Base-by-base conservation (phyloP, 805 yeast species). In the Kurtzmaniella cleridarum region DNA sequence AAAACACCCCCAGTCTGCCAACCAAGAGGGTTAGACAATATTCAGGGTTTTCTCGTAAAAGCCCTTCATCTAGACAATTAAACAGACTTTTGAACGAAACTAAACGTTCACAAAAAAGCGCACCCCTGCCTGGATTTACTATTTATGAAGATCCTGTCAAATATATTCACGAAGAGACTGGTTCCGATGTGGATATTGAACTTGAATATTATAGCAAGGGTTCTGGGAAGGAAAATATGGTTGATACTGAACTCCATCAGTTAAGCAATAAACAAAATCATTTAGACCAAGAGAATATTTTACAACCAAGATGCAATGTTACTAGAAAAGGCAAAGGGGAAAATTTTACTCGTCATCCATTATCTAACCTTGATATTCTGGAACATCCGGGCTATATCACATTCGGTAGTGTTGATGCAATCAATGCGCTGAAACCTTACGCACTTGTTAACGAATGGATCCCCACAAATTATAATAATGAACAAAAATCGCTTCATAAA, bases 241-340 rank as follows among this genome's bases (percentile, higher is more conserved):
- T n/a, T 13, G 14, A 13, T 14, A 5, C 32, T 3, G 9, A 28
- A 9, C 5, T 6, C 10, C 15, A n/a, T 10, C 26, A 8, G 9
- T 27, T 36, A 11, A 39, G 47, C 30, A 57, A 55, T 43, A 49
- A 44, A 30, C 48, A 40, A 18, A 53, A 53, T 41, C 58, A 60
- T 43, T 54, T 54, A 39, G 71, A 68, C 45, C 71, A 68, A 51
- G 73, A 68, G 43, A 68, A 68, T 45, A 55, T 64, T 33, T 52
- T 64, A 42, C 69, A 60, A 46, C 68, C 69, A 8, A 55, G 54
- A 34, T 18, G 32, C 10, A 30, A 28, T 32, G 26, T 42, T 40
- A 27, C 32, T 6, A 47, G 49, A 27, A 33, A 40, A 30, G 42
- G 38, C 27, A n/a, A n/a, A n/a, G 38, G 26, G 32, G 20, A 30